Evolutionary conservation across 345 rosid genomes (phyloP).

Genomic region (Sisymbrium irio): DNA sequence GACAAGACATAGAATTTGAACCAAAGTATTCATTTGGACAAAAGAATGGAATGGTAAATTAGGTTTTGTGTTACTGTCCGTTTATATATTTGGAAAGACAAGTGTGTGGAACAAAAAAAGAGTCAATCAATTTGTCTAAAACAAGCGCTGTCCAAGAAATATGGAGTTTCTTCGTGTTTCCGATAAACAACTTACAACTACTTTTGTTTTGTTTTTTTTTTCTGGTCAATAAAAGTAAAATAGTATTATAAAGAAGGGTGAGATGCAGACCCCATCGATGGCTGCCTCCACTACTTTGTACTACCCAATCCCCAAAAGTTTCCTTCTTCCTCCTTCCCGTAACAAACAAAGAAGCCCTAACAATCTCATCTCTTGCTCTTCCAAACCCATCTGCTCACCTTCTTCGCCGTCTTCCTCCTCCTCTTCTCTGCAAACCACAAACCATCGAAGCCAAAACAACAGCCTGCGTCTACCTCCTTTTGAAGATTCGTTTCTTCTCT

Average conservation of each 20-base stretch:
- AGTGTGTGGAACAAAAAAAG: slow-evolving; percentile 13
- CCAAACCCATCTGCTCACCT: slow-evolving; percentile 33
- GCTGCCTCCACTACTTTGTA: slow-evolving; percentile 40
- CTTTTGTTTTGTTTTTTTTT: background rate
- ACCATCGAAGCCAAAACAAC: slow-evolving; percentile 41
- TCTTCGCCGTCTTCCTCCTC: slow-evolving; percentile 29
- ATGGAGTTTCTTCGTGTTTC: slow-evolving; percentile 5
- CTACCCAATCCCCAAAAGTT: slow-evolving; percentile 41
- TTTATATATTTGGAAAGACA: slow-evolving; percentile 11
- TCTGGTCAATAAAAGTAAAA: slow-evolving; percentile 1
- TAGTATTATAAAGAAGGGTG: slow-evolving; percentile 24
- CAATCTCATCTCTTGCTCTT: slow-evolving; percentile 31
- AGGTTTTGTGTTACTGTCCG: slow-evolving; percentile 7
- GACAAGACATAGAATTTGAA: background rate
- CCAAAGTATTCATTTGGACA: background rate
- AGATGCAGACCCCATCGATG: slow-evolving; percentile 45
- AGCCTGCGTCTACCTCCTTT: slow-evolving; percentile 24
- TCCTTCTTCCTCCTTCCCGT: slow-evolving; percentile 26
- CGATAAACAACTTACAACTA: slow-evolving; percentile 25
- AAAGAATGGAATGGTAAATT: background rate
- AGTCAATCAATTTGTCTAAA: slow-evolving; percentile 6
- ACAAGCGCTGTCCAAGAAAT: slow-evolving; percentile 21
- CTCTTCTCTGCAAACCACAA: slow-evolving; percentile 38
- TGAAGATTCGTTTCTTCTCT: slow-evolving; percentile 28
- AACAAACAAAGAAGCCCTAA: slow-evolving; percentile 32